phyloP scores from a whole-genome alignment of 371 early-diverging fungal genomes.

The Lichtheimia ramosa region DNA sequence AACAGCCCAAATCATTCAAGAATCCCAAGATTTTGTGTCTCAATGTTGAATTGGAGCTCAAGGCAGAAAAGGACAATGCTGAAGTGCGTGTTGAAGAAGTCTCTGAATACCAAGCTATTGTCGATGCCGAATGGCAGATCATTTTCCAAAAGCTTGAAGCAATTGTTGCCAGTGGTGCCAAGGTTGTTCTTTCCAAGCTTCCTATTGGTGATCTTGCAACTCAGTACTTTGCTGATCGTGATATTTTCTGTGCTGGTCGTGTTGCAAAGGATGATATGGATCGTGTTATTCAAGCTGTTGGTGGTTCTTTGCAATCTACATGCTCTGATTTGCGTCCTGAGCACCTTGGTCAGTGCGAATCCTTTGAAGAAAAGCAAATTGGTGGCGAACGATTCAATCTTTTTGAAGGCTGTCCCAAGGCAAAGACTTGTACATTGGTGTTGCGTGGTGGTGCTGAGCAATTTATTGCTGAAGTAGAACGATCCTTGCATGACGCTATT shows the following conservation, averaged over 20 bases:
- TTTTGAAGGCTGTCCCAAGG: slow-evolving; percentile 90
- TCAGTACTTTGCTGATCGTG: slow-evolving; percentile 99
- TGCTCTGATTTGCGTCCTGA: slow-evolving; percentile 82
- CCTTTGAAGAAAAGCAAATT: slow-evolving; percentile 98
- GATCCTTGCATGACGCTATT: slow-evolving; percentile 98
- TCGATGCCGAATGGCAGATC: slow-evolving; percentile 99
- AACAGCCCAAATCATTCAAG: slow-evolving; percentile 97
- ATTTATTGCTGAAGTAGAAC: slow-evolving; percentile 99
- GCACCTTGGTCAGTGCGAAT: slow-evolving; percentile 88
- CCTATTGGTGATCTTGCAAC: slow-evolving; percentile 99
- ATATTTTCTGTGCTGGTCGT: slow-evolving; percentile 99
- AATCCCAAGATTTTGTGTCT: slow-evolving; percentile 94
- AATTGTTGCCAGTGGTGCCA: slow-evolving; percentile 97
- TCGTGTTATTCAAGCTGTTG: slow-evolving; percentile 95
- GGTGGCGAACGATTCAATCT: slow-evolving; percentile 98
- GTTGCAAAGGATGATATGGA: slow-evolving; percentile 93
- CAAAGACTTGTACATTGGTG: slow-evolving; percentile 96
- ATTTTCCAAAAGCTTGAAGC: slow-evolving; percentile 99
- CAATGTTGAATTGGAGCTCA: slow-evolving; percentile 99
- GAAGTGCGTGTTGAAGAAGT: slow-evolving; percentile 98
- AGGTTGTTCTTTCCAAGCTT: slow-evolving; percentile 98
- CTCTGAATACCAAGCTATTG: slow-evolving; percentile 98
- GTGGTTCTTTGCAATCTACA: slow-evolving; percentile 92
- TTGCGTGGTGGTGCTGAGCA: slow-evolving; percentile 99
- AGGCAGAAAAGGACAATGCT: slow-evolving; percentile 99